Evolutionary conservation across 306 rosid species (phyloP).

Genomic region (Trifolium fragiferum): DNA sequence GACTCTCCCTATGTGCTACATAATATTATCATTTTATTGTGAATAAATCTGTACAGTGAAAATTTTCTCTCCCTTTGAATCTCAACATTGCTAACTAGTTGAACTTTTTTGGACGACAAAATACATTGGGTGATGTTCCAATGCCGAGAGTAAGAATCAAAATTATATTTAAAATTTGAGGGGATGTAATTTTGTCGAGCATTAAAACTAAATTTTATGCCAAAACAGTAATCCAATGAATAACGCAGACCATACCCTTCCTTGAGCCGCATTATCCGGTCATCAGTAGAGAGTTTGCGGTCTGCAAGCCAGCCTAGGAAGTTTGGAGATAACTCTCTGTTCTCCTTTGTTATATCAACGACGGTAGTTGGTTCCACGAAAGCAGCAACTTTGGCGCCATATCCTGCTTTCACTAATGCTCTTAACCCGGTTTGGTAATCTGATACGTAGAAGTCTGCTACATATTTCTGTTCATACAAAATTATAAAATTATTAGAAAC

Average conservation of each 20-base stretch:
- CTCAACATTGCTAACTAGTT: too few species aligned
- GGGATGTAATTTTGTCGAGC: background rate
- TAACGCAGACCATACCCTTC: slow-evolving; percentile 75
- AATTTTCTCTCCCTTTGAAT: background rate
- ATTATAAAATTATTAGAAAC: slow-evolving; percentile 19
- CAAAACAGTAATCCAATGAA: background rate
- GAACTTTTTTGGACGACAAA: too few species aligned
- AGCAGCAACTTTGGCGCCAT: slow-evolving; percentile 93
- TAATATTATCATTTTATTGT: background rate
- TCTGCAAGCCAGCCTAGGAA: slow-evolving; percentile 89
- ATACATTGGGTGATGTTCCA: background rate
- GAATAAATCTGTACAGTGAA: background rate
- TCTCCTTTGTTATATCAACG: slow-evolving; percentile 74
- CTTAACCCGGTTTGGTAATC: slow-evolving; percentile 96
- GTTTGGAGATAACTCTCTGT: slow-evolving; percentile 82
- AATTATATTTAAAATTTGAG: background rate
- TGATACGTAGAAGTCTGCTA: slow-evolving; percentile 90
- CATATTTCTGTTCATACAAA: slow-evolving; percentile 69
- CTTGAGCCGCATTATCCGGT: slow-evolving; percentile 88
- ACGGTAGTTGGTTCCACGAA: slow-evolving; percentile 82
- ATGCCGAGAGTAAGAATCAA: background rate
- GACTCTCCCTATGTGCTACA: background rate
- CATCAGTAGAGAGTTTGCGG: slow-evolving; percentile 84
- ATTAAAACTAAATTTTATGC: background rate
- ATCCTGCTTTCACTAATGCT: slow-evolving; percentile 93